Conservation (phyloP, 495 filamentous ascomycete species). For the Opeltia flavorubescens region DNA sequence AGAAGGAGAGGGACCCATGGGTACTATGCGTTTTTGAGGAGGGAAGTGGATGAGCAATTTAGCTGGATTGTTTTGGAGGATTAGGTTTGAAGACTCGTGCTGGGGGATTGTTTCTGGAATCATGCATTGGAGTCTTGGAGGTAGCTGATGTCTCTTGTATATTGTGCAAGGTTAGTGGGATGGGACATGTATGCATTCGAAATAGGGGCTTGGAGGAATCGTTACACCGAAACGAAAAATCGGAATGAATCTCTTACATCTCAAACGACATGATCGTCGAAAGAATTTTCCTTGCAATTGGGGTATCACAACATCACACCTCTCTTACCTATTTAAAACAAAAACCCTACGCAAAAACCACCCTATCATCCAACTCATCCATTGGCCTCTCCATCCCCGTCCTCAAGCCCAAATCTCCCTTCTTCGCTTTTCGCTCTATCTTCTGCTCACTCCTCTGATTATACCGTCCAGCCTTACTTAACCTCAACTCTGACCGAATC, state of each 20-base stretch:
- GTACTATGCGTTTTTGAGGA: too few species aligned
- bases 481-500: slow-evolving; percentile 64
- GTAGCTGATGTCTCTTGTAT: too few species aligned
- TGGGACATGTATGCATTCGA: background rate
- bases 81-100: too few species aligned
- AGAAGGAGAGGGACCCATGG: too few species aligned
- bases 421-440: slow-evolving; percentile 59
- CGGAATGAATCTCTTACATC: background rate
- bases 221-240: background rate
- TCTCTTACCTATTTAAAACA: background rate
- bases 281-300: background rate
- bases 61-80: too few species aligned
- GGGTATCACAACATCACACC: background rate
- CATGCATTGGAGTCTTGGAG: too few species aligned
- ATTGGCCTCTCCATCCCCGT: slow-evolving; percentile 41
- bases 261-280: background rate
- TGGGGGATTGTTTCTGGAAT: too few species aligned
- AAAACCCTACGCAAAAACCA: slow-evolving; percentile 57
- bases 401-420: slow-evolving; percentile 58
- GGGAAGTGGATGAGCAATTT: too few species aligned
- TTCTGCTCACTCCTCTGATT: slow-evolving; percentile 56
- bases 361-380: slow-evolving; percentile 63
- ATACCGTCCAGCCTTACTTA: slow-evolving; percentile 61
- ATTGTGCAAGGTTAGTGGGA: too few species aligned
- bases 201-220: background rate